Evolutionary conservation across 306 rosid species (phyloP).

Genomic region (Malus asiatica): DNA sequence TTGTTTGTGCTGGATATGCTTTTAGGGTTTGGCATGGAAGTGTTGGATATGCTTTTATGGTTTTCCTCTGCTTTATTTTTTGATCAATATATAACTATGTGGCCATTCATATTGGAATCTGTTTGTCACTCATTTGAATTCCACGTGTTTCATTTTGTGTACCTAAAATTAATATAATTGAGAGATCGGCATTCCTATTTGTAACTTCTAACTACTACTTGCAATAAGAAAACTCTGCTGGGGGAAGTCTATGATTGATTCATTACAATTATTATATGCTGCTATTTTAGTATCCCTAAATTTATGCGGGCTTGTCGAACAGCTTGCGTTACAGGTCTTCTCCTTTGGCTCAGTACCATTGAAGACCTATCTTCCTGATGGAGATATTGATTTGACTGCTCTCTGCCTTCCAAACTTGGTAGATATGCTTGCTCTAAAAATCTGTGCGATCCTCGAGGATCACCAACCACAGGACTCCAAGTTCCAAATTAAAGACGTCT

Average conservation of each 20-base stretch:
- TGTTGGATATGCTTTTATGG: background rate
- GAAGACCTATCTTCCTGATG: slow-evolving; percentile 75
- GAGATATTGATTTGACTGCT: slow-evolving; percentile 65
- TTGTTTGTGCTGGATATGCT: background rate
- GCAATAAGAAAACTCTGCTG: background rate
- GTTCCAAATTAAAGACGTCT: slow-evolving; percentile 37
- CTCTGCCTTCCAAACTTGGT: slow-evolving; percentile 33
- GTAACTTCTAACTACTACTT: background rate
- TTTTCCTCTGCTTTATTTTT: background rate
- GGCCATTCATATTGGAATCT: background rate
- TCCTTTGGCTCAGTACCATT: slow-evolving; percentile 68
- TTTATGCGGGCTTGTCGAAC: background rate
- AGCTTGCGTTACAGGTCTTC: slow-evolving; percentile 42
- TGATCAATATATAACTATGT: background rate
- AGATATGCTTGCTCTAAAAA: slow-evolving; percentile 12
- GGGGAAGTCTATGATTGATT: background rate
- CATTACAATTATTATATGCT: slow-evolving; percentile 11
- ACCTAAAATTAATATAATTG: background rate
- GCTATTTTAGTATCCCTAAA: background rate
- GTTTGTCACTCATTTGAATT: background rate
- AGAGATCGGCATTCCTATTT: background rate
- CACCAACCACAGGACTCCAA: slow-evolving; percentile 11
- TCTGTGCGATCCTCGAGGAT: background rate
- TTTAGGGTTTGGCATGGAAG: background rate
- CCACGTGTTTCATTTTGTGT: slow-evolving; percentile 2